These are phyloP conservation scores for Brassica hybrid DNA, from an alignment of 441 rosid species.

Conservation along the genomic window DNA sequence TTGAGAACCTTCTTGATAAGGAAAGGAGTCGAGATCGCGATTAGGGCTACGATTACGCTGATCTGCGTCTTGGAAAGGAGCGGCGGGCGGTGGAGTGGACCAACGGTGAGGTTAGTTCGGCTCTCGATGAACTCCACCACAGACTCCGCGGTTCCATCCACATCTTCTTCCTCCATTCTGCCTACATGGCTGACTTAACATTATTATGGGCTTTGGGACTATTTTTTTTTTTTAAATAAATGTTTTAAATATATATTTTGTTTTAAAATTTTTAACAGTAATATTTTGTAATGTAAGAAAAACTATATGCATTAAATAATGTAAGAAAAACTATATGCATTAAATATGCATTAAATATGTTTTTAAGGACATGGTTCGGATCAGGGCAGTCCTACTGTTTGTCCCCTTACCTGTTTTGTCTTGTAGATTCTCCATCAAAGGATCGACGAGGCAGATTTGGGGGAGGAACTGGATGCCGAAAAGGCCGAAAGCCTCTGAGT, in stretches of 20 bases:
- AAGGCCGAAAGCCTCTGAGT: conserved; percentile 55
- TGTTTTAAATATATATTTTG: too few species aligned
- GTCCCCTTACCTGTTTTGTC: conserved; percentile 58
- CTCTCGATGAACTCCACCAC: conserved; percentile 65
- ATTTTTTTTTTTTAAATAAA: too few species aligned
- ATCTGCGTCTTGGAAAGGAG: conserved; percentile 52
- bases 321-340: too few species aligned
- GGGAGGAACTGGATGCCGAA: conserved; percentile 72
- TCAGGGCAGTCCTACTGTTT: too few species aligned
- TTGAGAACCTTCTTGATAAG: conserved; percentile 50
- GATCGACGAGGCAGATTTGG: conserved; percentile 63
- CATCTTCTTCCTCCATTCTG: conserved; percentile 57
- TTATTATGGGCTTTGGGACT: too few species aligned
- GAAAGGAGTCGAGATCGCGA: conserved; percentile 55
- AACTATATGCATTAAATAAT: too few species aligned
- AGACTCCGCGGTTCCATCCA: conserved; percentile 58
- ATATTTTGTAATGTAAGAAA: too few species aligned
- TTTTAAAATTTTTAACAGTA: too few species aligned
- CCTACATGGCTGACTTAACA: too few species aligned
- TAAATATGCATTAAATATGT: too few species aligned
- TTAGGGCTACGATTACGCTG: conserved; percentile 20
- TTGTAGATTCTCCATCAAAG: conserved; percentile 50
- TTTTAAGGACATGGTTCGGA: too few species aligned
- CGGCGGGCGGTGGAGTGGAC: conserved; percentile 70
- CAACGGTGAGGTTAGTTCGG: conserved; percentile 54